A percentile compares a stretch with the other conserved stretches of the same genome.
Evolutionary conservation across 1,284 basidiomycete genomes (phyloP).

Genomic region (Puccinia triticina): DNA sequence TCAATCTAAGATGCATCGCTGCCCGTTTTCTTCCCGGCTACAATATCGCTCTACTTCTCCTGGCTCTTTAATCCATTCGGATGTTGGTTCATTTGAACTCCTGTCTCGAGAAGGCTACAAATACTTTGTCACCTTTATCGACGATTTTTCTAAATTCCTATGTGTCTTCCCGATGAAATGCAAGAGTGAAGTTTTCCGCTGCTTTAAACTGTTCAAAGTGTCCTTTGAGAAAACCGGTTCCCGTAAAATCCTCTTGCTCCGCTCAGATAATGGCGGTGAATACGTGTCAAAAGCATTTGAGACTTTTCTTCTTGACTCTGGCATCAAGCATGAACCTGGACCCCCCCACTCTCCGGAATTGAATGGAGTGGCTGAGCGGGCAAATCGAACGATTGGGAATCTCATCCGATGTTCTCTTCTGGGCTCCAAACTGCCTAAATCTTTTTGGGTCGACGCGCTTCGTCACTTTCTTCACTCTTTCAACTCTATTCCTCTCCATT

Average conservation of each 20-base stretch:
- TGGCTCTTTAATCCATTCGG: slow-evolving; percentile 3
- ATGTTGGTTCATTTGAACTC: neutral
- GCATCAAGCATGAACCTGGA: neutral
- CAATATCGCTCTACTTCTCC: neutral
- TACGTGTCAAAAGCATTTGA: neutral
- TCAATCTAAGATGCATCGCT: neutral
- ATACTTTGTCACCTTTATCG: no score
- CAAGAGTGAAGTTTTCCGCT: slow-evolving; percentile 59
- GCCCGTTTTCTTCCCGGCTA: neutral
- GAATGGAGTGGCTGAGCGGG: slow-evolving; percentile 26
- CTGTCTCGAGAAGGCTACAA: no score
- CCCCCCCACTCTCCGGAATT: slow-evolving; percentile 20
- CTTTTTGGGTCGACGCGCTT: no score
- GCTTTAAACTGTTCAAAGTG: no score
- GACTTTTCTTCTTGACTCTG: neutral
- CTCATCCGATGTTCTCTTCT: neutral
- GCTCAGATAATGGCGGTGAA: neutral
- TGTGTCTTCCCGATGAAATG: no score
- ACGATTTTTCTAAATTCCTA: no score
- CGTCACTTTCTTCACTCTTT: neutral
- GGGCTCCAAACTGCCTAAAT: neutral
- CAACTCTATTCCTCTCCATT: neutral
- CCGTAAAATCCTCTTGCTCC: neutral
- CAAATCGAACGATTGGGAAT: neutral
- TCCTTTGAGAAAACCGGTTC: slow-evolving; percentile 55